Percentiles rank a stretch among this genome's conserved stretches.
These are phyloP conservation scores for Cadophora malorum DNA, from an alignment of 2,329 filamentous ascomycete genomes.

Conservation along the genomic window DNA sequence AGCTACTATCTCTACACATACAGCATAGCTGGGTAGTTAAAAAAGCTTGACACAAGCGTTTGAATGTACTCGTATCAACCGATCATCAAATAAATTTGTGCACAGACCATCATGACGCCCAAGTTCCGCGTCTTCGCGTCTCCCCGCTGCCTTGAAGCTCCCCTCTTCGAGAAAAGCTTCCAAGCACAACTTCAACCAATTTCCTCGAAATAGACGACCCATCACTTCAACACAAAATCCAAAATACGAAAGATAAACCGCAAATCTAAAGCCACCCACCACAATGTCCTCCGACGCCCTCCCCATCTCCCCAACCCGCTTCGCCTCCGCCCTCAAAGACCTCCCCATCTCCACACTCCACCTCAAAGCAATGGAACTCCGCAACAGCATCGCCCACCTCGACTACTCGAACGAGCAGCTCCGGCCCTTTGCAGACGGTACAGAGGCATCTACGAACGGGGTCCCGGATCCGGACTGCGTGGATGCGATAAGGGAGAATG, in stretches of 20 bases:
- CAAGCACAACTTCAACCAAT: background rate
- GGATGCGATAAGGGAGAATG: slow-evolving; percentile 77
- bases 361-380: slow-evolving; percentile 77
- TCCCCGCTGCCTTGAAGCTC: slow-evolving; percentile 13
- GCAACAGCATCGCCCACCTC: slow-evolving; percentile 76
- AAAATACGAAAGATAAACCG: background rate
- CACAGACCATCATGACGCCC: slow-evolving; percentile 17
- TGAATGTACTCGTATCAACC: background rate
- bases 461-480: slow-evolving; percentile 72
- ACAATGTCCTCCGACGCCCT: slow-evolving; percentile 66
- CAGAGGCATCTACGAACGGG: slow-evolving; percentile 32
- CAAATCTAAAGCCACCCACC: slow-evolving; percentile 47
- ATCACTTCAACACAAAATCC: background rate
- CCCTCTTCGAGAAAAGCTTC: slow-evolving; percentile 3
- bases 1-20: background rate
- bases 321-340: slow-evolving; percentile 70
- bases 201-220: background rate
- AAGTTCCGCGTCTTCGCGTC: slow-evolving; percentile 28
- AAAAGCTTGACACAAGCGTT: background rate
- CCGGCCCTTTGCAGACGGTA: slow-evolving; percentile 65
- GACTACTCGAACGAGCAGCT: slow-evolving; percentile 77
- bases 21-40: background rate
- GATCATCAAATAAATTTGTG: slow-evolving; percentile 13
- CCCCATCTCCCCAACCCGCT: slow-evolving; percentile 67
- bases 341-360: slow-evolving; percentile 69